phyloP scores from a whole-genome alignment of 257 asterid genomes.

The Solanum sparsipilum region DNA sequence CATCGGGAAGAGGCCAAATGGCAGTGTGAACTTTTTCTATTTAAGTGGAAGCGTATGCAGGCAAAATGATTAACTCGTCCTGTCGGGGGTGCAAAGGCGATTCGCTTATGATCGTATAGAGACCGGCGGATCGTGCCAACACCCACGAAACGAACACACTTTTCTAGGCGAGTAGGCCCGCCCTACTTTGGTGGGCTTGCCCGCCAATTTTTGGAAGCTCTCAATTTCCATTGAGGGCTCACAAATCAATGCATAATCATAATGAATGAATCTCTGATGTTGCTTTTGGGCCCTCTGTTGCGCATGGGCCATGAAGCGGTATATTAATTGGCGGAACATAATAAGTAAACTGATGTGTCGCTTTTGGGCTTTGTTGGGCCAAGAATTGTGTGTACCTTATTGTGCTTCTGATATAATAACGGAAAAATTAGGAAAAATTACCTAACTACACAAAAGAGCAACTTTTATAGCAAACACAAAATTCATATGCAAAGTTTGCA shows the following conservation, averaged over 20 bases:
- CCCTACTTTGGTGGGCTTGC: slow-evolving; percentile 54
- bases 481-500: too few species aligned
- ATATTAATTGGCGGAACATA: too few species aligned
- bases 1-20: not conserved
- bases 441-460: too few species aligned
- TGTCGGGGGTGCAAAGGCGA: slow-evolving; percentile 70
- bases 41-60: not conserved
- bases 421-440: too few species aligned
- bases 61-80: slow-evolving; percentile 15
- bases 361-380: too few species aligned
- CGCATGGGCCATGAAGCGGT: too few species aligned
- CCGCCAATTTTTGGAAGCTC: slow-evolving; percentile 90
- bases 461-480: too few species aligned
- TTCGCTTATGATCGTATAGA: slow-evolving; percentile 54
- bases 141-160: slow-evolving; percentile 54
- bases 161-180: slow-evolving; percentile 41
- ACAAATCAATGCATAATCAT: not conserved
- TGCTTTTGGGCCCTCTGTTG: too few species aligned
- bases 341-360: too few species aligned
- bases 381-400: too few species aligned
- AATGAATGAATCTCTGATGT: too few species aligned
- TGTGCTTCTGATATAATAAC: too few species aligned
- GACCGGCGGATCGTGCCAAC: slow-evolving; percentile 83
- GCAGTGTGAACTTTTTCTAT: not conserved
- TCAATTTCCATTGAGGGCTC: slow-evolving; percentile 13